Percentiles rank a stretch among this genome's conserved stretches.
Conservation (phyloP, 345 rosid genomes). For the Microthlaspi erraticum region DNA sequence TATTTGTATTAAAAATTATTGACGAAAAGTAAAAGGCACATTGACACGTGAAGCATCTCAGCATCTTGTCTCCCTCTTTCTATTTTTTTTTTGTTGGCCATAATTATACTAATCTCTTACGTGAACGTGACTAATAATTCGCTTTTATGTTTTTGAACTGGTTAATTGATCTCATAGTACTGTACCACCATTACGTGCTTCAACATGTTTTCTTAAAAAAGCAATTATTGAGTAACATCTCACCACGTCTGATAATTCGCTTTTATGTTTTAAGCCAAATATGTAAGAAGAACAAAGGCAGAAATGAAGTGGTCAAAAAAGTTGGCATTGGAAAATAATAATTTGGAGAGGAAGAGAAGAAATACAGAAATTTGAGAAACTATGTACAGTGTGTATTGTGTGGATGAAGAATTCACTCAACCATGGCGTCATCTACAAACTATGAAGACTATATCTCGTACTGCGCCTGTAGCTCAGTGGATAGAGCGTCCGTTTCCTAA, state of each 20-base stretch:
- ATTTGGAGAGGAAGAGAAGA: background rate
- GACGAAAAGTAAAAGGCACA: constrained; percentile 43
- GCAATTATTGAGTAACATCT: constrained; percentile 29
- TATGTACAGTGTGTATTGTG: too few species aligned
- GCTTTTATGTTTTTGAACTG: background rate
- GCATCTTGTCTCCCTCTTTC: constrained; percentile 38
- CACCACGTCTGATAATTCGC: constrained; percentile 44
- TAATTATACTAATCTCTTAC: background rate
- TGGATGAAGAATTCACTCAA: too few species aligned
- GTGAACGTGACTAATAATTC: constrained; percentile 2
- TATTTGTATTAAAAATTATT: background rate
- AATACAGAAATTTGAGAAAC: too few species aligned
- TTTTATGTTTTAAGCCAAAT: background rate
- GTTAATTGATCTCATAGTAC: background rate
- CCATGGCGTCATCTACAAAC: too few species aligned
- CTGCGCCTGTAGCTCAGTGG: constrained; percentile 99
- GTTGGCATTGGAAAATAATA: background rate
- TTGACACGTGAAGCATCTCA: constrained; percentile 46
- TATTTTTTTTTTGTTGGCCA: background rate
- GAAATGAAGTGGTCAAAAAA: background rate
- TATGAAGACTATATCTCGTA: too few species aligned
- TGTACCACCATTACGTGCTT: background rate
- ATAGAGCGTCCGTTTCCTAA: constrained; percentile 99
- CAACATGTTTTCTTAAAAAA: background rate
- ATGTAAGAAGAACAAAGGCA: background rate